Evolutionary conservation across 2,329 filamentous ascomycete genomes (phyloP), one percentile per base, ranked within the genome.

Genomic region (Fusarium incarnatum): DNA sequence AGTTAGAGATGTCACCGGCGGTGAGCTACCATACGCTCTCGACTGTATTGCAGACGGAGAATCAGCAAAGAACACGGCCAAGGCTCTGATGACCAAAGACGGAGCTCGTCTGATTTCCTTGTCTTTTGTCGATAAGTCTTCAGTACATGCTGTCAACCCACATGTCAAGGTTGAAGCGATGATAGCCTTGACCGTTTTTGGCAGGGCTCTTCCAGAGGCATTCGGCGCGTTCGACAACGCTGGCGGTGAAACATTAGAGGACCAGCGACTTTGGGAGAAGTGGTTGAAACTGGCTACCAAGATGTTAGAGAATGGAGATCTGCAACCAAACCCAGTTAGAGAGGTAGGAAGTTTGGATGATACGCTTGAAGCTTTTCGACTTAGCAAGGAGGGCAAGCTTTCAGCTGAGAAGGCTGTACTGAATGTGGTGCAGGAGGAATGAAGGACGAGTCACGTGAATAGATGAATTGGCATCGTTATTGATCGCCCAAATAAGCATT

Each of bases 341-440:
- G 52, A 64, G 6, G 32, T 46, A 8, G 60, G 61, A 30, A 42
- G 8, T 30, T 16, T 64, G 5, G n/a, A 50, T 3, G 25, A 50
- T 18, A 46, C 64, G 9, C 3, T 6, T 20, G 22, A 47, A 6
- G 62, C 40, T 3, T 65, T 65, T 65, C 37, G 41, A 9, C 28
- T 65, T 2, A 65, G 53, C 11, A 60, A 37, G 22, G 46, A 60
- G 18, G 62, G 60, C 3, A 27, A 30, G 22, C 5, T 65, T 1
- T 65, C 62, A 4, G 62, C 60, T 8, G 27, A 65, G 12, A 65
- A 65, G 15, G 61, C 52, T 1, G 52, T 65, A 12, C 13, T 64
- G 0, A 46, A 18, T 3, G 27, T 64, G 15, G 12, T n/a, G 13
- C 18, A 11, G 9, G 40, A 20, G 15, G 20, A 34, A n/a, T 34